A percentile compares a stretch with the other conserved stretches of the same genome.
phyloP scores from a whole-genome alignment of 352 stramenopile species.

The Thalassiosira allenii region DNA sequence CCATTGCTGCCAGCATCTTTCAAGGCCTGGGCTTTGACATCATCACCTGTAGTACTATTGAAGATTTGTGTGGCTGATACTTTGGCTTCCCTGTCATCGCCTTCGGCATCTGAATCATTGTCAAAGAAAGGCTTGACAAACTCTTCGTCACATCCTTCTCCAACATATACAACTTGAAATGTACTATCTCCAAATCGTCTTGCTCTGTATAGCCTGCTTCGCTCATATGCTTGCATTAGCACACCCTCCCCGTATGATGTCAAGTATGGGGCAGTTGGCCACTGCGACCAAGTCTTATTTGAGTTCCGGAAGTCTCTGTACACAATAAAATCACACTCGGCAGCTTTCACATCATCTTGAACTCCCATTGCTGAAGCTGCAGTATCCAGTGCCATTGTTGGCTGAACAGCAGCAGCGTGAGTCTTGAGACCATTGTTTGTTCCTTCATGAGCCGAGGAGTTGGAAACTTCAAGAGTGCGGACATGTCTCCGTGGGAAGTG shows the following conservation, averaged over 20 bases:
- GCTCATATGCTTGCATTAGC: background rate
- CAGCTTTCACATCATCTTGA: background rate
- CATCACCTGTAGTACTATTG: too few species aligned
- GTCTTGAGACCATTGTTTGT: conserved; percentile 14
- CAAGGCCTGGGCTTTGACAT: background rate
- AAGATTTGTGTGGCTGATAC: too few species aligned
- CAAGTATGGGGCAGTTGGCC: background rate
- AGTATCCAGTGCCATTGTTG: conserved; percentile 3
- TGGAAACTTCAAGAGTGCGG: background rate
- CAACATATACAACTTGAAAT: conserved; percentile 1
- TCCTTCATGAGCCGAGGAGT: conserved; percentile 22
- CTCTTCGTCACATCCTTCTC: background rate
- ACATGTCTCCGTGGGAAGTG: conserved; percentile 17
- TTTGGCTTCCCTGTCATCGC: too few species aligned
- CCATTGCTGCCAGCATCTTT: background rate
- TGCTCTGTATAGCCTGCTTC: background rate
- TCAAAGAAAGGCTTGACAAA: background rate
- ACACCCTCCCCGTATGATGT: conserved; percentile 1
- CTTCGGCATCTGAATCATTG: too few species aligned
- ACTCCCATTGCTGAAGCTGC: background rate
- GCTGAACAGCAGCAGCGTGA: conserved; percentile 4
- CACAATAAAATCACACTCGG: background rate
- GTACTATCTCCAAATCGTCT: background rate
- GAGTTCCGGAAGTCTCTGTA: background rate
- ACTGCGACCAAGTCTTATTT: conserved; percentile 4